Evolutionary conservation across 345 rosid genomes (phyloP), one percentile per base, ranked within the genome.

Genomic region (Corchorus capsularis): DNA sequence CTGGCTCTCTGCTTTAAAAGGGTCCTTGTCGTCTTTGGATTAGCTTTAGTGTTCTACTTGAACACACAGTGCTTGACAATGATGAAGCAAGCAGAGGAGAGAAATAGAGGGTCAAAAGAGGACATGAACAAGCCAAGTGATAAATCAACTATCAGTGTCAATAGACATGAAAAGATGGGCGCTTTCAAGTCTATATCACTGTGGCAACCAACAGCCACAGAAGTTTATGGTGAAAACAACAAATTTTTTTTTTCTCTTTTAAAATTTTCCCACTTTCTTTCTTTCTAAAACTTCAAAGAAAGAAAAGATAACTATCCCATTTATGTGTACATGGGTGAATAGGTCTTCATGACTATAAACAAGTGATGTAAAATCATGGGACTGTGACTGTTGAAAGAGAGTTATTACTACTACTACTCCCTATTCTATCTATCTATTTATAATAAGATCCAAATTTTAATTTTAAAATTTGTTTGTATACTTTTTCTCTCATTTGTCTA

Each of bases 121-220:
- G 83, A 82, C 86, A 88, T 63, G 85, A 82, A 83, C 77, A 85
- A 85, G 78, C 80, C 79, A 82, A 86, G 80, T 77, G 87, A 86
- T 76, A 53, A 78, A 87, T 90, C 95, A 91, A 87, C 86, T 80
- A 87, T 90, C 94, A 86, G 77, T 85, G 88, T 90, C 92, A 85
- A 75, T 80, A 63, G 92, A 86, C 95, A 89, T 85, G 95, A 91
- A 91, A 89, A 85, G 93, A 91, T 91, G 90, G 93, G 93, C 74
- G 93, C 93, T 91, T 86, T 91, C 93, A 85, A 85, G 87, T 85
- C 89, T 78, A 69, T 82, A 76, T 83, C 92, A 87, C 89, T 88
- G 90, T 86, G 88, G 84, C 88, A 80, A 85, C 88, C 84, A 87
- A 87, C 89, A 79, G 62, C 83, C 80, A 75, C 78, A 71, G 67